Conservation (phyloP, 2,329 filamentous ascomycete species). For the Aspergillus sp. region DNA sequence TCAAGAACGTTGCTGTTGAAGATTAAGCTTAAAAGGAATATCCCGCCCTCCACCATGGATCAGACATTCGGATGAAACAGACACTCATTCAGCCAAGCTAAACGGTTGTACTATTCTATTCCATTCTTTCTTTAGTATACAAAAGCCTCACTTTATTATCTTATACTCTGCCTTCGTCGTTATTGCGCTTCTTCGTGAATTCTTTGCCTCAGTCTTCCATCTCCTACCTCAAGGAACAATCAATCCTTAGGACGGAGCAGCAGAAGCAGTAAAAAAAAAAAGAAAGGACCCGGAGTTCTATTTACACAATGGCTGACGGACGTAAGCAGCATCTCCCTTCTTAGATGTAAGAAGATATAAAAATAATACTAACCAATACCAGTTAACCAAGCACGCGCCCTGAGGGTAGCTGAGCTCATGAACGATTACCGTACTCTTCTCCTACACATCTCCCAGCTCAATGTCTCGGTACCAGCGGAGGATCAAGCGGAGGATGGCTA, state of each 20-base stretch:
- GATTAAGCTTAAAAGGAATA: conserved; percentile 25
- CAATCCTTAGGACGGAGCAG: background rate
- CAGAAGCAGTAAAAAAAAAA: background rate
- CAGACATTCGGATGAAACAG: conserved; percentile 12
- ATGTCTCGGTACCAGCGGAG: conserved; percentile 51
- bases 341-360: background rate
- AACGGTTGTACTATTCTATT: conserved; percentile 7
- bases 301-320: conserved; percentile 55
- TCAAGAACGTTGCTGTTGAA: conserved; percentile 11
- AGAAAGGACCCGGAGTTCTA: background rate
- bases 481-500: conserved; percentile 62
- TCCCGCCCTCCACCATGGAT: conserved; percentile 20
- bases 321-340: conserved; percentile 42
- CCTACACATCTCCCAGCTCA: conserved; percentile 57
- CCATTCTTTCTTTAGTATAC: conserved; percentile 3
- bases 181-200: background rate
- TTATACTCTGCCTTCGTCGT: background rate
- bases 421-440: conserved; percentile 64
- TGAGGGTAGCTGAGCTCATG: conserved; percentile 64
- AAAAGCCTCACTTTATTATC: background rate
- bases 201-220: background rate
- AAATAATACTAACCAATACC: conserved; percentile 15
- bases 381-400: conserved; percentile 65
- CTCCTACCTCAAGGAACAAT: conserved; percentile 2
- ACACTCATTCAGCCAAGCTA: conserved; percentile 7